Conservation (phyloP, 148 eudicot species). For the Fagopyrum tataricum region DNA sequence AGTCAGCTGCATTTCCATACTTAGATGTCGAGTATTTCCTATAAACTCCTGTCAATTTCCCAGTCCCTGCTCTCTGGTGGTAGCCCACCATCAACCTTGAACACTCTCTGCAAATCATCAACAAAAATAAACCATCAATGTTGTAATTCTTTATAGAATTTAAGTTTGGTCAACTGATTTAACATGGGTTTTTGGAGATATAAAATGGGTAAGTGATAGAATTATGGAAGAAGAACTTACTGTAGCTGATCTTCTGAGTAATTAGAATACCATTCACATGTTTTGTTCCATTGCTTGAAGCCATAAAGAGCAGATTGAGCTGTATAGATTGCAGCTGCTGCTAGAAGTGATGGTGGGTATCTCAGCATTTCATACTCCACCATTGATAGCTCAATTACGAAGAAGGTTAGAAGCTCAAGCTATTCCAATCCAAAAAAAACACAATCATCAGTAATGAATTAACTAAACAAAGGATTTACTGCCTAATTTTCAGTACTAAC, state of each 20-base stretch:
- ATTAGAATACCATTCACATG: conserved; percentile 55
- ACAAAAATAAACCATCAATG: neutral
- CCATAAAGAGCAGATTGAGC: conserved; percentile 66
- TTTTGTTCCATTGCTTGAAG: conserved; percentile 63
- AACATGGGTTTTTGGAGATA: neutral
- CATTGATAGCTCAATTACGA: conserved; percentile 63
- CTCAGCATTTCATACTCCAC: conserved; percentile 78
- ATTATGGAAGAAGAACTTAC: conserved; percentile 36
- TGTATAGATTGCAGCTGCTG: conserved; percentile 77
- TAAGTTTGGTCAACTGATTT: neutral
- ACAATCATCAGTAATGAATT: neutral
- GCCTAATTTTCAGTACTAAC: conserved; percentile 11
- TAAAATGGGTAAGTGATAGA: neutral
- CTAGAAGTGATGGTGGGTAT: conserved; percentile 68
- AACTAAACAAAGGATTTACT: neutral
- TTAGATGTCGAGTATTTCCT: conserved; percentile 66
- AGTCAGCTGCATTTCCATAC: conserved; percentile 61
- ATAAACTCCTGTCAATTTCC: conserved; percentile 75
- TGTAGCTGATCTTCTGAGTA: conserved; percentile 54
- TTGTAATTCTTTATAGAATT: neutral
- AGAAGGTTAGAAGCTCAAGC: conserved; percentile 56
- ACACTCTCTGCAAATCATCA: conserved; percentile 50
- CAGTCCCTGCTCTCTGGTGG: conserved; percentile 69
- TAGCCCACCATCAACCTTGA: conserved; percentile 51
- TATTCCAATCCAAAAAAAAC: conserved; percentile 18